A percentile compares a stretch with the other conserved stretches of the same genome.
phyloP scores from a whole-genome alignment of 2,329 filamentous ascomycete genomes.

The Juglanconis oblonga region DNA sequence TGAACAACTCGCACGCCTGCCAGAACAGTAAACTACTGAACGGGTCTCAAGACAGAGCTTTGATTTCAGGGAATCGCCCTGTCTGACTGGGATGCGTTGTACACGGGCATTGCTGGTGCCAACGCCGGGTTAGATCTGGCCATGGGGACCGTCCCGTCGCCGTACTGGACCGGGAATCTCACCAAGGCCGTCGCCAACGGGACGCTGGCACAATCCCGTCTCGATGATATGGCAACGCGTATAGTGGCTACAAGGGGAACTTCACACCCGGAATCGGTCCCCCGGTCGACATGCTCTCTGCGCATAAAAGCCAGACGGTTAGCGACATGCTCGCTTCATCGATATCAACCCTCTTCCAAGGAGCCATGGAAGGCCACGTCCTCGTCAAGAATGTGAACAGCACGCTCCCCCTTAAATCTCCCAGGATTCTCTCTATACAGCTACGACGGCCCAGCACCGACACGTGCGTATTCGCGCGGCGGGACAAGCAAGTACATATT shows the following conservation, averaged over 20 bases:
- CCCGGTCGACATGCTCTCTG: constrained; percentile 43
- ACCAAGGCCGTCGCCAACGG: constrained; percentile 87
- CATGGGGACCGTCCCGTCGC: constrained; percentile 83
- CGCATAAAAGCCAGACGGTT: constrained; percentile 42
- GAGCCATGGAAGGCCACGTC: constrained; percentile 61
- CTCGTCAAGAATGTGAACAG: constrained; percentile 59
- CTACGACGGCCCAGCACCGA: constrained; percentile 52
- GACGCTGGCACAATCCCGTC: constrained; percentile 78
- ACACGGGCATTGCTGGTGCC: constrained; percentile 63
- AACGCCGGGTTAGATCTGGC: constrained; percentile 72
- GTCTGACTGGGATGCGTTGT: constrained; percentile 61
- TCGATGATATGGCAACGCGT: constrained; percentile 89
- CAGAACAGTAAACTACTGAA: constrained; percentile 64
- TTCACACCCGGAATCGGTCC: constrained; percentile 47
- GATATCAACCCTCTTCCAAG: constrained; percentile 42
- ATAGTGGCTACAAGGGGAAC: constrained; percentile 38
- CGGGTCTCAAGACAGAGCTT: constrained; percentile 62
- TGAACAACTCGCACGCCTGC: constrained; percentile 66
- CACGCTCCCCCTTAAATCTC: constrained; percentile 51
- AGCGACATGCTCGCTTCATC: constrained; percentile 50
- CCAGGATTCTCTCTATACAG: constrained; percentile 56
- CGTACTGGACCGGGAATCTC: constrained; percentile 83
- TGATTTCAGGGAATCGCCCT: constrained; percentile 66
- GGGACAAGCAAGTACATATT: not conserved
- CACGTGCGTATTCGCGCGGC: constrained; percentile 61